Conservation (phyloP, 495 filamentous ascomycete genomes). For the Talaromyces adpressus region DNA sequence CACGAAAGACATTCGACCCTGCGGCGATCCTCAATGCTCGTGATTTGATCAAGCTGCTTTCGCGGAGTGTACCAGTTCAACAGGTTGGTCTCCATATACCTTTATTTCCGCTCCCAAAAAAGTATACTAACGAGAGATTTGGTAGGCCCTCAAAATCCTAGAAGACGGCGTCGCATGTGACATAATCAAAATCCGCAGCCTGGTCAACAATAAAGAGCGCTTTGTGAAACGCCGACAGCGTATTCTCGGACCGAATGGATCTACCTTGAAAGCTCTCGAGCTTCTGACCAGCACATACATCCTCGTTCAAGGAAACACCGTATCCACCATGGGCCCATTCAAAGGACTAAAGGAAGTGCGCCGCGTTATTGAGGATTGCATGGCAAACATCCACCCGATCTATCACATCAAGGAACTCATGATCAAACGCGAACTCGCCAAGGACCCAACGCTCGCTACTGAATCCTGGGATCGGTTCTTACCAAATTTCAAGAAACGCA, state of each 20-base stretch:
- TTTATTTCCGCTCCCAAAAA: background rate
- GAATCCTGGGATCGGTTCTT: conserved; percentile 96
- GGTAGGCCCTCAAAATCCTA: conserved; percentile 77
- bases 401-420: conserved; percentile 98
- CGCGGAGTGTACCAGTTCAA: conserved; percentile 85
- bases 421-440: conserved; percentile 97
- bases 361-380: conserved; percentile 86
- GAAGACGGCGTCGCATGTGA: conserved; percentile 86
- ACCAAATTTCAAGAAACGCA: conserved; percentile 96
- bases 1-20: conserved; percentile 89
- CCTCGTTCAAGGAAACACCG: conserved; percentile 95
- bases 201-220: conserved; percentile 90
- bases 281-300: conserved; percentile 92
- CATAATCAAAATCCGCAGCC: conserved; percentile 87
- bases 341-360: conserved; percentile 92
- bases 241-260: conserved; percentile 77
- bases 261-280: conserved; percentile 88
- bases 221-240: conserved; percentile 95
- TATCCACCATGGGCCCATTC: conserved; percentile 81
- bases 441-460: conserved; percentile 78
- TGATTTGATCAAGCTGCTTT: conserved; percentile 87
- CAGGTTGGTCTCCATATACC: conserved; percentile 36
- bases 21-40: conserved; percentile 90
- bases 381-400: conserved; percentile 90
- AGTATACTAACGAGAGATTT: background rate